phyloP scores from a whole-genome alignment of 805 yeast species.

The Lachancea sp. region DNA sequence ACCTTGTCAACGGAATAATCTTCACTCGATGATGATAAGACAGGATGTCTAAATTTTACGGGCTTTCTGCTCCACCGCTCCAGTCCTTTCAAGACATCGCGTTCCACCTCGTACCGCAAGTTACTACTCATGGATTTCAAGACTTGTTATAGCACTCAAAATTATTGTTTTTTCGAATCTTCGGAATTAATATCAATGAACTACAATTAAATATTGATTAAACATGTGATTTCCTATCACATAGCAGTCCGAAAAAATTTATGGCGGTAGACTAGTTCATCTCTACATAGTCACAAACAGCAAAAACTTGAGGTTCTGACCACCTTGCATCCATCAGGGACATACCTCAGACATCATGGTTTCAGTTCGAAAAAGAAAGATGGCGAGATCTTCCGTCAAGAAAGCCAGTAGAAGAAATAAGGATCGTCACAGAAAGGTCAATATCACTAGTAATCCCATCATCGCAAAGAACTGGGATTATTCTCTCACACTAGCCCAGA shows the following conservation, averaged over 20 bases:
- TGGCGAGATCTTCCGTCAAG: slow-evolving; percentile 61
- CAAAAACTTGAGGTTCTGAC: background rate
- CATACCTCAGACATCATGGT: slow-evolving; percentile 37
- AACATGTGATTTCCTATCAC: no score
- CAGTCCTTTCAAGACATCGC: background rate
- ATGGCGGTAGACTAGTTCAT: background rate
- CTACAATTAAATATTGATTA: no score
- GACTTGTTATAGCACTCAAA: no score
- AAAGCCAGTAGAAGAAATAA: slow-evolving; percentile 66
- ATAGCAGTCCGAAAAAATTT: no score
- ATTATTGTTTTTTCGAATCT: no score
- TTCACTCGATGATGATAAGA: background rate
- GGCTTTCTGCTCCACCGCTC: slow-evolving; percentile 1
- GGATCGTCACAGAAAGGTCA: slow-evolving; percentile 61
- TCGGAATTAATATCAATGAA: no score
- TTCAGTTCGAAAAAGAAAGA: slow-evolving; percentile 80
- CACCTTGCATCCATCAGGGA: background rate
- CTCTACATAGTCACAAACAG: background rate
- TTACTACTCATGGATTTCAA: background rate
- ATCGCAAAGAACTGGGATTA: slow-evolving; percentile 90
- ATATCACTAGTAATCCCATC: slow-evolving; percentile 66
- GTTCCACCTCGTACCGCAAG: background rate
- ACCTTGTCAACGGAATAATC: background rate
- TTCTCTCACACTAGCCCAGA: slow-evolving; percentile 72
- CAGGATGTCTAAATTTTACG: background rate